A percentile compares a stretch with the other conserved stretches of the same genome.
Conservation (phyloP, 208 protist species). For the Histomonas meleagridis region DNA sequence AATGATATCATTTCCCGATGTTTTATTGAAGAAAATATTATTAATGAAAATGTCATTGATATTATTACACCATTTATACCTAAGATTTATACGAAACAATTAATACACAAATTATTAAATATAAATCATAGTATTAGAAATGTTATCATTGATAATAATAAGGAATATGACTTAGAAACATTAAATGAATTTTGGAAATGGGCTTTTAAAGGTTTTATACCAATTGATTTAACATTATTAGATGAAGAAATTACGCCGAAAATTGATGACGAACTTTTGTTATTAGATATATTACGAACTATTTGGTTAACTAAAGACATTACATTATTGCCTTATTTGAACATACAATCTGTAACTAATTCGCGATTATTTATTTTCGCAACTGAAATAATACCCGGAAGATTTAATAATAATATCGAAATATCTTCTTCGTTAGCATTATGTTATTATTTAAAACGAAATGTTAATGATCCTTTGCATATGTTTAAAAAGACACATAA, state of each 20-base stretch:
- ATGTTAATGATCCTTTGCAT: not conserved
- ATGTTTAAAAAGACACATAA: not conserved
- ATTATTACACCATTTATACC: not conserved
- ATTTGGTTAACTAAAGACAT: not conserved
- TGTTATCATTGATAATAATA: not conserved
- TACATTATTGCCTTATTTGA: not conserved
- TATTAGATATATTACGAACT: not conserved
- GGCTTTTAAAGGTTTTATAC: not conserved
- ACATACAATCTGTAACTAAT: not conserved
- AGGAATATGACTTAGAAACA: not conserved
- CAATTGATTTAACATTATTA: not conserved
- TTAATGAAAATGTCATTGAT: not conserved
- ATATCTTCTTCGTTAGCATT: too few relatives aligned
- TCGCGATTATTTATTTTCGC: not conserved
- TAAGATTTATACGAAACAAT: not conserved
- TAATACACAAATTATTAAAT: not conserved
- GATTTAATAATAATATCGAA: too few relatives aligned
- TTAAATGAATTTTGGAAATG: not conserved
- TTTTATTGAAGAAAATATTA: not conserved
- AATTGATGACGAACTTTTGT: not conserved
- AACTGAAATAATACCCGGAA: not conserved
- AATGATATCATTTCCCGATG: not conserved
- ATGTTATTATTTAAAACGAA: too few relatives aligned
- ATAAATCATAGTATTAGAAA: not conserved
- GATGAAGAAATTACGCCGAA: too few relatives aligned